A percentile compares a stretch with the other conserved stretches of the same genome.
phyloP scores from a whole-genome alignment of 257 asterid genomes.

The Datura wrightii region DNA sequence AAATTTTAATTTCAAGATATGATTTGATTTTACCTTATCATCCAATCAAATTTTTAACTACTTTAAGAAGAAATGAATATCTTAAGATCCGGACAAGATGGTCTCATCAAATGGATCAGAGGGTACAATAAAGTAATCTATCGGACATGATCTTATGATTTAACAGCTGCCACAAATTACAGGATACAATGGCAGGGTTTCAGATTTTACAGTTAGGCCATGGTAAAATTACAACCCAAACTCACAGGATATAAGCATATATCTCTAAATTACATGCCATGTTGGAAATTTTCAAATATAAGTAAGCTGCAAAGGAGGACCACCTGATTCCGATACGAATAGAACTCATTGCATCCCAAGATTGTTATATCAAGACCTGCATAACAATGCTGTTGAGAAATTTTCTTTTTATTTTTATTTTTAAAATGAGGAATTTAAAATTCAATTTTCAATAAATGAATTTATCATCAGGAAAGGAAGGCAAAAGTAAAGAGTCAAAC shows the following conservation, averaged over 20 bases:
- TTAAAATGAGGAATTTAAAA: neutral
- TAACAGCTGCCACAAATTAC: neutral
- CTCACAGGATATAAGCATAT: neutral
- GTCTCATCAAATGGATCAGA: neutral
- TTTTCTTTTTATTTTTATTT: slow-evolving; percentile 27
- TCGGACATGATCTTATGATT: neutral
- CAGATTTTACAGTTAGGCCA: neutral
- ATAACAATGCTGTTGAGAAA: slow-evolving; percentile 47
- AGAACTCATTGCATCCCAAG: slow-evolving; percentile 91
- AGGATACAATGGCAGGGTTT: neutral
- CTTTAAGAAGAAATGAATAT: neutral
- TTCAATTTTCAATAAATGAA: neutral
- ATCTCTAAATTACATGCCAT: neutral
- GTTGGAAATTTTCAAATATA: neutral
- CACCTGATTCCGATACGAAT: slow-evolving; percentile 94
- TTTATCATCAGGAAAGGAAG: slow-evolving; percentile 35
- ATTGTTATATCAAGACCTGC: slow-evolving; percentile 95
- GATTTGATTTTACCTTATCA: neutral
- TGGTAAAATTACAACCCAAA: slow-evolving; percentile 13
- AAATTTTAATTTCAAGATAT: neutral
- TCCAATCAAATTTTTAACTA: neutral
- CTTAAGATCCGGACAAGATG: neutral
- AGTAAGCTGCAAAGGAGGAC: slow-evolving; percentile 13
- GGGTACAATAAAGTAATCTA: neutral
- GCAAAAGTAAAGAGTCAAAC: slow-evolving; percentile 35